Conservation (phyloP, 768 basidiomycete species). For the Mrakia hoshinonis region DNA sequence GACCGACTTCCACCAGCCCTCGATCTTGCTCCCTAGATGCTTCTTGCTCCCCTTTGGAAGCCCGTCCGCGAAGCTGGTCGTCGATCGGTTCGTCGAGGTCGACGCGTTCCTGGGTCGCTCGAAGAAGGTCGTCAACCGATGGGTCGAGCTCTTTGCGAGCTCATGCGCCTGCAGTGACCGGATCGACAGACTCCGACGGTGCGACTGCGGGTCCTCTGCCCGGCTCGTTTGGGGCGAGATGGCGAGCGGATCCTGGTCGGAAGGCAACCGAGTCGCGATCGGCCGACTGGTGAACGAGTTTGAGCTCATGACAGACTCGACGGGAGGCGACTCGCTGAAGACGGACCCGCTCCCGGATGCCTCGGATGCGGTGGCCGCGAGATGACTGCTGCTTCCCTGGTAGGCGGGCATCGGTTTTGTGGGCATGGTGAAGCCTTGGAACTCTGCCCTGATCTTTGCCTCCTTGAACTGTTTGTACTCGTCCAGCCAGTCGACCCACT, state of each 20-base stretch:
- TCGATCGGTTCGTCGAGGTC: constrained; percentile 32
- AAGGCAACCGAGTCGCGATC: neutral
- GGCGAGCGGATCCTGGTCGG: neutral
- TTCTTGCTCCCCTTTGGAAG: constrained; percentile 30
- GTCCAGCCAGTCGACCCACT: constrained; percentile 47
- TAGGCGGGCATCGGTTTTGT: neutral
- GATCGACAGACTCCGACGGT: constrained; percentile 21
- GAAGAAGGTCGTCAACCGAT: constrained; percentile 27
- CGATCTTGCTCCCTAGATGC: constrained; percentile 40
- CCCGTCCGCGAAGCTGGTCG: constrained; percentile 24
- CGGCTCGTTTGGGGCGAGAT: constrained; percentile 10
- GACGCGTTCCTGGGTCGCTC: constrained; percentile 34
- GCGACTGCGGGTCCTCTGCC: neutral
- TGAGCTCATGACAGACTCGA: neutral
- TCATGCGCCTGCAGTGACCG: constrained; percentile 19
- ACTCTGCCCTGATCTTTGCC: constrained; percentile 42
- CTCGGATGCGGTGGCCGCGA: neutral
- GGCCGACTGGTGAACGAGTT: neutral
- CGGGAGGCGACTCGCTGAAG: constrained; percentile 14
- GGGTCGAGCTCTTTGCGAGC: constrained; percentile 11
- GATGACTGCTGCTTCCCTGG: neutral
- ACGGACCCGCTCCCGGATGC: constrained; percentile 3
- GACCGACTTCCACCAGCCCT: constrained; percentile 43
- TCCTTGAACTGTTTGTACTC: constrained; percentile 44
- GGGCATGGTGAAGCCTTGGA: constrained; percentile 24